Evolutionary conservation across 345 rosid species (phyloP).

Genomic region (Syzygium oleosum): DNA sequence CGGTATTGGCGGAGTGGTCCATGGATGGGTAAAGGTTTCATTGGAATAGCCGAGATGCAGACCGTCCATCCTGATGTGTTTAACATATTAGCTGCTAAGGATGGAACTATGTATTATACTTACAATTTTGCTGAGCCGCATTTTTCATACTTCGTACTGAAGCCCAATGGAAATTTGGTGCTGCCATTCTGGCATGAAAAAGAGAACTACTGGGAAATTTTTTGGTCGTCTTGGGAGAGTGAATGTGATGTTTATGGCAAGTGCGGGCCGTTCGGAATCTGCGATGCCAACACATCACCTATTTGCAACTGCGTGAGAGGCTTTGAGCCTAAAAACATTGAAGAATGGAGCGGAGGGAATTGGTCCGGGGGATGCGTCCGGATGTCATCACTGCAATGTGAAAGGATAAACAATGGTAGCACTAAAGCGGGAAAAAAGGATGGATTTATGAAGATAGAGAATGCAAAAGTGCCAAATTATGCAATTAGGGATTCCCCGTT

Average conservation of each 20-base stretch:
- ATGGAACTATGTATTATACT: not conserved
- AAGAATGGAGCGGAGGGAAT: slow-evolving; percentile 12
- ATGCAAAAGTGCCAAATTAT: slow-evolving; percentile 3
- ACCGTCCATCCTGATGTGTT: not conserved
- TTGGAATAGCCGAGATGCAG: not conserved
- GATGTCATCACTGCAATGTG: slow-evolving; percentile 5
- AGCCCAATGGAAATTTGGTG: not conserved
- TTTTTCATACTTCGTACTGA: not conserved
- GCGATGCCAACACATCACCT: not conserved
- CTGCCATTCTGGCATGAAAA: not conserved
- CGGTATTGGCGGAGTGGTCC: not conserved
- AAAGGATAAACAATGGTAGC: not conserved
- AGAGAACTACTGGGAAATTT: not conserved
- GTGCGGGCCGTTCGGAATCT: slow-evolving; percentile 15
- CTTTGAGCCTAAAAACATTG: not conserved
- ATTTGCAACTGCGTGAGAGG: slow-evolving; percentile 16
- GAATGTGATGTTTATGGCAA: slow-evolving; percentile 15
- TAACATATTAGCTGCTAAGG: not conserved
- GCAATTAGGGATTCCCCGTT: not conserved
- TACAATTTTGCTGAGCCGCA: not conserved
- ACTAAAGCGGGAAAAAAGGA: slow-evolving; percentile 2
- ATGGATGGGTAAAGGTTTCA: not conserved
- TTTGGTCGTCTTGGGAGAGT: not conserved
- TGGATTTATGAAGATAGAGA: slow-evolving; percentile 1
- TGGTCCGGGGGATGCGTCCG: slow-evolving; percentile 21